Percentiles rank a stretch among this genome's conserved stretches.
Evolutionary conservation across 116 monocot species (phyloP).

Genomic region (Posidonia oceanica): DNA sequence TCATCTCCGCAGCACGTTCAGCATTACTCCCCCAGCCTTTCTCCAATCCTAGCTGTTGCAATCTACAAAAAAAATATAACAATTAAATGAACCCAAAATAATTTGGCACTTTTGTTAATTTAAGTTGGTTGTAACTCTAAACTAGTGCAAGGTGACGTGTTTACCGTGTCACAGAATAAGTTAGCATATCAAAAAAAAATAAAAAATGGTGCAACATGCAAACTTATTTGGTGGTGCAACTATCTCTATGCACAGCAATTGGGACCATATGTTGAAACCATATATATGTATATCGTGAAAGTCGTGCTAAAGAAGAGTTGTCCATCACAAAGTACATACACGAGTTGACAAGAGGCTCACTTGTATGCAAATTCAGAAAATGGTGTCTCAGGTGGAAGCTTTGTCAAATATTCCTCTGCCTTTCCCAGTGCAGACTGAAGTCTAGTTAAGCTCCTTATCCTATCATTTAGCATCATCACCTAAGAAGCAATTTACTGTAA

Average conservation of each 20-base stretch:
- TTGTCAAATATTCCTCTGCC: slow-evolving; percentile 66
- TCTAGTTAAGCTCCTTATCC: slow-evolving; percentile 55
- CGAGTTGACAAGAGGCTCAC: slow-evolving; percentile 18
- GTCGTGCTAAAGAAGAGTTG: neutral
- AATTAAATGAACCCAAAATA: neutral
- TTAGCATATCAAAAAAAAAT: too few relatives aligned
- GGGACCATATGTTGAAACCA: too few relatives aligned
- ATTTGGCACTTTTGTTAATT: neutral
- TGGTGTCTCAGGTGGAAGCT: slow-evolving; percentile 46
- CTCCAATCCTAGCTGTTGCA: slow-evolving; percentile 88
- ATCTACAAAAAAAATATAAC: slow-evolving; percentile 19
- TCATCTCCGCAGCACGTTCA: slow-evolving; percentile 55
- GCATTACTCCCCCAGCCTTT: slow-evolving; percentile 91
- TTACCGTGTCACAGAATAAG: too few relatives aligned
- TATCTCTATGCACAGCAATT: too few relatives aligned
- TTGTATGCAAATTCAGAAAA: slow-evolving; percentile 64
- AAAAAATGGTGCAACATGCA: too few relatives aligned
- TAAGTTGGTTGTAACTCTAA: too few relatives aligned
- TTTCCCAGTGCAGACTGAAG: slow-evolving; percentile 67
- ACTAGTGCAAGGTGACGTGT: too few relatives aligned
- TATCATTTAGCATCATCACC: slow-evolving; percentile 94
- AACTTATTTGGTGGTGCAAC: too few relatives aligned
- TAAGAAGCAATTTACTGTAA: slow-evolving; percentile 5
- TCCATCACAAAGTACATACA: neutral
- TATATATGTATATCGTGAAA: too few relatives aligned